Base-by-base conservation (phyloP, 2,329 filamentous ascomycete genomes). In the Colletotrichum godetiae region DNA sequence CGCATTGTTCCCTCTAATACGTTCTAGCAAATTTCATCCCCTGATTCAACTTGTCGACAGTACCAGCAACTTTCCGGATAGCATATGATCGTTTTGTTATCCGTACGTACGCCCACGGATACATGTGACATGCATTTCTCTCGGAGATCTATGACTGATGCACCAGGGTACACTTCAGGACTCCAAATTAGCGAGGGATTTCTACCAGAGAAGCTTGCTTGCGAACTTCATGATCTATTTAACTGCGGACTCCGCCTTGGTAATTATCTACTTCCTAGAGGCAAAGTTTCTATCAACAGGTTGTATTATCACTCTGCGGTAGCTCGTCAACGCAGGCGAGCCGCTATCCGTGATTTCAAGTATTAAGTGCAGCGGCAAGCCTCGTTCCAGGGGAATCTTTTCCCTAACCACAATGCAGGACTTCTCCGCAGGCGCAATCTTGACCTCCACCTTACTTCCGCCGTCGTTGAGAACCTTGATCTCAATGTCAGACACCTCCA, bases 311-410 rank as follows among this genome's bases (percentile, higher is more conserved):
- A 88, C 79, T 15, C 87, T 78, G 65, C 84, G 82, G 78, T 89
- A 89, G 61, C 81, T 85, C 42, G 84, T 87, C 76, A 89, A 77
- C 8, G 79, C 78, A 24, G 84, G 84, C 4, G 78, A 79, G 1
- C 86, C 87, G 24, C 80, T 77, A 67, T 87, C 84, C 8, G 79
- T 84, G 5, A 88, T 86, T 74, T 88, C 85, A 1, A 89, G 79
- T 31, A 89, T 84, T 52, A 88, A 73, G 78, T 88, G 87, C 74
- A 88, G 79, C 56, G 83, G 74, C 77, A 87, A 82, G 3, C 87
- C 86, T 65, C 80, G 79, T 4, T 76, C 78, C 35, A 76, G 49
- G 22, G 67, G 62, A 11, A 65, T 65, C 33, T 71, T 73, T 15
- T 73, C 61, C 15, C 67, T 42, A 24, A 67, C 60, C 22, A 68